Percentiles rank a stretch among this genome's conserved stretches.
Evolutionary conservation across 2,329 filamentous ascomycete genomes (phyloP).

Genomic region (Pseudocercospora crystallina): DNA sequence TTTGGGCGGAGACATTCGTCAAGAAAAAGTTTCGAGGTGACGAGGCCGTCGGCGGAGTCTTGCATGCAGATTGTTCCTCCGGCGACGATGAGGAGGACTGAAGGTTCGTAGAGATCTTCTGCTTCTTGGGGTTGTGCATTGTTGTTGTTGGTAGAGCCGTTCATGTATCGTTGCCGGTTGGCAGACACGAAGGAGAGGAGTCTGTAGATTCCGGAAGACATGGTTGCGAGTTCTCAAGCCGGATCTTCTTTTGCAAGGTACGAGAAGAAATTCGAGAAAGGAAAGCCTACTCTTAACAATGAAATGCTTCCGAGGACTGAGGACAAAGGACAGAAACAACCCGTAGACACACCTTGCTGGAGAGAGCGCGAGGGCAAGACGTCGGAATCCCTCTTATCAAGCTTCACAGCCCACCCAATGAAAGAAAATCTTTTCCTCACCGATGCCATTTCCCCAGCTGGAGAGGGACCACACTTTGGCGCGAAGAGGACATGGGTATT

Average conservation of each 20-base stretch:
- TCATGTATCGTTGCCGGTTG: conserved; percentile 17
- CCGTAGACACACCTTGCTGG: background rate
- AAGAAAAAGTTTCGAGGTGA: conserved; percentile 72
- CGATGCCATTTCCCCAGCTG: conserved; percentile 10
- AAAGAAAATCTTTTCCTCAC: conserved; percentile 20
- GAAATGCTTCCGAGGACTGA: background rate
- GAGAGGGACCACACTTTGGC: conserved; percentile 4
- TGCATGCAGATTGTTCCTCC: conserved; percentile 90
- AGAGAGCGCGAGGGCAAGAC: background rate
- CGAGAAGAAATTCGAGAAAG: conserved; percentile 1
- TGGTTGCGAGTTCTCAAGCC: conserved; percentile 12
- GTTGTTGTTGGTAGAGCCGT: conserved; percentile 5
- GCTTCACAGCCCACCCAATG: conserved; percentile 9
- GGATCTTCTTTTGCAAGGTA: no score
- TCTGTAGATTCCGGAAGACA: conserved; percentile 25
- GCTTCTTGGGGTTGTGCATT: background rate
- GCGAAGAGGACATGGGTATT: conserved; percentile 2
- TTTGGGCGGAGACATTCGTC: conserved; percentile 78
- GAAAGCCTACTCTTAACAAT: background rate
- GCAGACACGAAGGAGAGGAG: conserved; percentile 26
- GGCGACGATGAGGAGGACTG: conserved; percentile 84
- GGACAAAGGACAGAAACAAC: conserved; percentile 1
- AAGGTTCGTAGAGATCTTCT: conserved; percentile 21
- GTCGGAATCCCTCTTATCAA: conserved; percentile 10
- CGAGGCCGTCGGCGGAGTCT: conserved; percentile 73